A percentile compares a stretch with the other conserved stretches of the same genome.
These are phyloP conservation scores for Plectranthus barbatus DNA, from an alignment of 257 asterid species.

Conservation along the genomic window DNA sequence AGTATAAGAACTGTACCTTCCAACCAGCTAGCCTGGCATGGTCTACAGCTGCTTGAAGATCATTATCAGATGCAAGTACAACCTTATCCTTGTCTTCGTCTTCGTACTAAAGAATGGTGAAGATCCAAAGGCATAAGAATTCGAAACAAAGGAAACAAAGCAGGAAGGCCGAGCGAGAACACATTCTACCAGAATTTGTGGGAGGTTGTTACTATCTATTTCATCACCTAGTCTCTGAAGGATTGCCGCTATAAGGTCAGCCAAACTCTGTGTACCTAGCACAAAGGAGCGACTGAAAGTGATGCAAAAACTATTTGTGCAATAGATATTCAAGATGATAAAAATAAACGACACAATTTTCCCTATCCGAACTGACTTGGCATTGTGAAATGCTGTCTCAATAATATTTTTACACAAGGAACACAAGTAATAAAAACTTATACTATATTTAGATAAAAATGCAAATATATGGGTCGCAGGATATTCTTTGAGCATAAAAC, in stretches of 20 bases:
- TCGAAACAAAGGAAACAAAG: not conserved
- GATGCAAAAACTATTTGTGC: not conserved
- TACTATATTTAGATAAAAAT: too few relatives aligned
- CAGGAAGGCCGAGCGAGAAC: not conserved
- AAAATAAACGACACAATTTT: not conserved
- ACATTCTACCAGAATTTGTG: conserved; percentile 74
- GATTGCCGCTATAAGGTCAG: conserved; percentile 76
- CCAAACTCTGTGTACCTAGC: conserved; percentile 60
- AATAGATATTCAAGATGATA: not conserved
- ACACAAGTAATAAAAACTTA: not conserved
- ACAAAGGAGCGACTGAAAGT: not conserved
- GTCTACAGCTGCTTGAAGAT: conserved; percentile 86
- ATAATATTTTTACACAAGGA: not conserved
- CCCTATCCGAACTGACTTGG: not conserved
- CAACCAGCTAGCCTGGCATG: conserved; percentile 90
- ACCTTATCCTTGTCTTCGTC: conserved; percentile 92
- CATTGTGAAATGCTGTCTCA: not conserved
- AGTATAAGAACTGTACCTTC: conserved; percentile 50
- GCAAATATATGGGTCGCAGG: not conserved
- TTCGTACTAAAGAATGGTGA: conserved; percentile 56
- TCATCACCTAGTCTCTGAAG: conserved; percentile 87
- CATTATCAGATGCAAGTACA: conserved; percentile 82
- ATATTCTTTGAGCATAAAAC: not conserved
- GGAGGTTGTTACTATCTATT: conserved; percentile 75
- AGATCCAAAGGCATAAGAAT: conserved; percentile 15